These are phyloP conservation scores for Naganishia vaughanmartiniae DNA, from an alignment of 768 basidiomycete species.

Conservation along the genomic window DNA sequence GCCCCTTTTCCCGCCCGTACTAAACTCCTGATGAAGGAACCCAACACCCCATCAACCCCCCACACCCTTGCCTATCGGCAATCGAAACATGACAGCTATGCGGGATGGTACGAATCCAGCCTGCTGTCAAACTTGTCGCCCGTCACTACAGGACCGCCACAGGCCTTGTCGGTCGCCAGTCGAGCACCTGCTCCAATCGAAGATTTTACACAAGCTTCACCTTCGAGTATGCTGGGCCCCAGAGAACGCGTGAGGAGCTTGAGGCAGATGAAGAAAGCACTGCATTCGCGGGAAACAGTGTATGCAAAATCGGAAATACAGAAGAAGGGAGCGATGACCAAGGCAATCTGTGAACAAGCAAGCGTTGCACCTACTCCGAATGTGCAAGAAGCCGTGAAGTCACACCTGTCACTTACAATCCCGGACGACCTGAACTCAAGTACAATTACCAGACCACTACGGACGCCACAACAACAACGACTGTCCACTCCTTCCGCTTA, in stretches of 20 bases:
- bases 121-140: not conserved
- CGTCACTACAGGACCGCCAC: not conserved
- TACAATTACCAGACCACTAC: not conserved
- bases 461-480: not conserved
- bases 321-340: not conserved
- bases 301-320: not conserved
- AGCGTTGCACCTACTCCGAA: no score
- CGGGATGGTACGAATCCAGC: slow-evolving; percentile 16
- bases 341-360: no score
- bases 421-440: not conserved
- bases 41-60: slow-evolving; percentile 6
- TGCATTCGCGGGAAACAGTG: not conserved
- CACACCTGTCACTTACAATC: not conserved
- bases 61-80: not conserved
- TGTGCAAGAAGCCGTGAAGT: no score
- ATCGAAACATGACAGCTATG: slow-evolving; percentile 1
- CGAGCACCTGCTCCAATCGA: not conserved
- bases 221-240: not conserved
- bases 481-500: not conserved
- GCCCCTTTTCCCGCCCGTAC: not conserved
- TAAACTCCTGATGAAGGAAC: not conserved
- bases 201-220: not conserved
- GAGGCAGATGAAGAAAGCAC: not conserved
- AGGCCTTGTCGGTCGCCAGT: no score
- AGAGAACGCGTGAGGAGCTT: slow-evolving; percentile 3